Percentiles rank a stretch among this genome's conserved stretches.
These are phyloP conservation scores for Amaranthus cruentus DNA, from an alignment of 148 eudicot genomes.

Conservation along the genomic window DNA sequence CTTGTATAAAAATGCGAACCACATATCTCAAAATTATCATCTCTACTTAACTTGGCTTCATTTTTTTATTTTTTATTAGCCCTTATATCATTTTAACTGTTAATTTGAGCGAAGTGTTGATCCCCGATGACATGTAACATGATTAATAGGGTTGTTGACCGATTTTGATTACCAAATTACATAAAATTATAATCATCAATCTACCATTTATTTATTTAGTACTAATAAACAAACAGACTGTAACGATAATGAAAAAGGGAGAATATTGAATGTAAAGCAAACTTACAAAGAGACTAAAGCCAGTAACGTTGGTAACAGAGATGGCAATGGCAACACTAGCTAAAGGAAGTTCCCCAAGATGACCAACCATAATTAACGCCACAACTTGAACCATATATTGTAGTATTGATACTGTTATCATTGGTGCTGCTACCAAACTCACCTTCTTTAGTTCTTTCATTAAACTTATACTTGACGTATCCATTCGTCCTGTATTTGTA, in stretches of 20 bases:
- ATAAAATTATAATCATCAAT: too few relatives aligned
- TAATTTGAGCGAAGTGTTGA: too few relatives aligned
- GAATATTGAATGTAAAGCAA: not conserved
- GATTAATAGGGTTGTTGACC: too few relatives aligned
- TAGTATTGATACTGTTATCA: conserved; percentile 32
- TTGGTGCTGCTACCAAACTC: conserved; percentile 30
- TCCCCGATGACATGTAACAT: too few relatives aligned
- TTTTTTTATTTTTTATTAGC: too few relatives aligned
- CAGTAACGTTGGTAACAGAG: conserved; percentile 42
- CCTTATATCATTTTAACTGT: too few relatives aligned
- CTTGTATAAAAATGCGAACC: too few relatives aligned
- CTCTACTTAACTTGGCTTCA: too few relatives aligned
- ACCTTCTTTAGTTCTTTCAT: conserved; percentile 31
- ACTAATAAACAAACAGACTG: too few relatives aligned
- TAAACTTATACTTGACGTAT: not conserved
- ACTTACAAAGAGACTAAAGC: conserved; percentile 43
- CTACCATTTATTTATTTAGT: too few relatives aligned
- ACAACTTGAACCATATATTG: conserved; percentile 32
- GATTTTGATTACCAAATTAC: too few relatives aligned
- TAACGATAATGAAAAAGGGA: not conserved
- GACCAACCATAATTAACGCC: conserved; percentile 37
- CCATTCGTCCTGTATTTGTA: not conserved
- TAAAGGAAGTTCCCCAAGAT: conserved; percentile 37
- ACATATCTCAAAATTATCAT: too few relatives aligned
- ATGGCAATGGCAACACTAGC: conserved; percentile 42